phyloP scores from a whole-genome alignment of 331 rosid species.

The Spiraea crenata region DNA sequence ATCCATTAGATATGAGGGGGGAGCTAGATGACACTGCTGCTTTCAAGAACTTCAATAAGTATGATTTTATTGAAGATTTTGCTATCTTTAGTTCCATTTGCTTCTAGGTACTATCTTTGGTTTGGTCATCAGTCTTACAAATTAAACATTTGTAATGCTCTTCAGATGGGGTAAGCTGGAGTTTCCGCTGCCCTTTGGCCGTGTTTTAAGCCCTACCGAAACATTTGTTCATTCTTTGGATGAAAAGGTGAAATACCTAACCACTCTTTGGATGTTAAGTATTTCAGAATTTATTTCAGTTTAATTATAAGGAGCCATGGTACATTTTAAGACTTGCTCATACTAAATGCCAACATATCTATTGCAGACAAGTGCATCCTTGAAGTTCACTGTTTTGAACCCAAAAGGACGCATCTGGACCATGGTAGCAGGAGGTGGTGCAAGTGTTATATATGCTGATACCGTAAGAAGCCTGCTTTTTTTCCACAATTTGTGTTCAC shows the following conservation, averaged over 20 bases:
- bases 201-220: slow-evolving; percentile 69
- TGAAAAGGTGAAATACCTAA: slow-evolving; percentile 51
- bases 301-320: neutral
- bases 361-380: slow-evolving; percentile 81
- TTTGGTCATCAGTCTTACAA: slow-evolving; percentile 16
- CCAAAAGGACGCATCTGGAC: slow-evolving; percentile 96
- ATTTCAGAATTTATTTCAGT: slow-evolving; percentile 1
- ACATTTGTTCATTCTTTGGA: slow-evolving; percentile 70
- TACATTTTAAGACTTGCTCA: slow-evolving; percentile 9
- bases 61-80: slow-evolving; percentile 7
- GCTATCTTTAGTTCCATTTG: neutral
- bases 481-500: neutral
- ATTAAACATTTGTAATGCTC: neutral
- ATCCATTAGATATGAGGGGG: slow-evolving; percentile 86
- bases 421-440: slow-evolving; percentile 95
- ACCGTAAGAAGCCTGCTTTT: slow-evolving; percentile 42
- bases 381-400: slow-evolving; percentile 77
- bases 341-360: slow-evolving; percentile 17
- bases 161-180: slow-evolving; percentile 73
- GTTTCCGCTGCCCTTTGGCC: slow-evolving; percentile 86
- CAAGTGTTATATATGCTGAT: slow-evolving; percentile 80
- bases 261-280: neutral
- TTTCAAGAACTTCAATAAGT: slow-evolving; percentile 82
- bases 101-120: neutral
- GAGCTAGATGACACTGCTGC: slow-evolving; percentile 91